Conservation (phyloP, 2,329 filamentous ascomycete species). For the Cryoendolithus antarcticus region DNA sequence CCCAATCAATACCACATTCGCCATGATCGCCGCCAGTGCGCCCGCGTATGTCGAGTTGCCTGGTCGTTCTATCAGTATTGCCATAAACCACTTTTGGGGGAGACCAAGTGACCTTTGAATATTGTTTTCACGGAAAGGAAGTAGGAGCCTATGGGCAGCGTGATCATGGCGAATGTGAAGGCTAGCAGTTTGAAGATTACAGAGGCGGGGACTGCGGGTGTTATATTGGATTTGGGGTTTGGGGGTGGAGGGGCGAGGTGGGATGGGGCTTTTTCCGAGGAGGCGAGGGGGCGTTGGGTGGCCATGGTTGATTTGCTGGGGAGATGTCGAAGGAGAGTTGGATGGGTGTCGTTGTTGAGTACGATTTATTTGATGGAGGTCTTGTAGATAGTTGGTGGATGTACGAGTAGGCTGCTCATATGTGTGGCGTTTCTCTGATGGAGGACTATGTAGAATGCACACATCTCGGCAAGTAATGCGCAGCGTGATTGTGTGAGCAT, state of each 20-base stretch:
- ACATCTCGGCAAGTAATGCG: too few species aligned
- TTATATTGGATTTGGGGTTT: slow-evolving; percentile 51
- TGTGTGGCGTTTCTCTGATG: too few species aligned
- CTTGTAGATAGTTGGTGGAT: too few species aligned
- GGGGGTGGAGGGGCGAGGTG: slow-evolving; percentile 37
- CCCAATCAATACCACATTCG: slow-evolving; percentile 80
- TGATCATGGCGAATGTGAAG: slow-evolving; percentile 87
- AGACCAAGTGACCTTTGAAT: slow-evolving; percentile 52
- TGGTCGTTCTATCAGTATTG: slow-evolving; percentile 24
- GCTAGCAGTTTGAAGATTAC: slow-evolving; percentile 81
- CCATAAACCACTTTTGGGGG: too few species aligned
- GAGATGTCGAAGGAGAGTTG: too few species aligned
- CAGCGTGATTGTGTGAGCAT: too few species aligned
- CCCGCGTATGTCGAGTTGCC: slow-evolving; percentile 85
- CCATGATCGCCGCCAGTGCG: slow-evolving; percentile 71
- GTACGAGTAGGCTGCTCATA: too few species aligned
- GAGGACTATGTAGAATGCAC: too few species aligned
- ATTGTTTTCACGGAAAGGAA: slow-evolving; percentile 66
- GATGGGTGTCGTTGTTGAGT: too few species aligned
- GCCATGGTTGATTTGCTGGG: slow-evolving; percentile 1
- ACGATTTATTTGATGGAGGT: too few species aligned
- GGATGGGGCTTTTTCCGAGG: slow-evolving; percentile 46
- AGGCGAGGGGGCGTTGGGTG: slow-evolving; percentile 40
- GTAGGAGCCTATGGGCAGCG: slow-evolving; percentile 76
- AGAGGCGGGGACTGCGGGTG: slow-evolving; percentile 74